Percentiles rank a stretch among this genome's conserved stretches.
These are phyloP conservation scores for Podospora tetraspora DNA, from an alignment of 495 filamentous ascomycete genomes.

Conservation along the genomic window DNA sequence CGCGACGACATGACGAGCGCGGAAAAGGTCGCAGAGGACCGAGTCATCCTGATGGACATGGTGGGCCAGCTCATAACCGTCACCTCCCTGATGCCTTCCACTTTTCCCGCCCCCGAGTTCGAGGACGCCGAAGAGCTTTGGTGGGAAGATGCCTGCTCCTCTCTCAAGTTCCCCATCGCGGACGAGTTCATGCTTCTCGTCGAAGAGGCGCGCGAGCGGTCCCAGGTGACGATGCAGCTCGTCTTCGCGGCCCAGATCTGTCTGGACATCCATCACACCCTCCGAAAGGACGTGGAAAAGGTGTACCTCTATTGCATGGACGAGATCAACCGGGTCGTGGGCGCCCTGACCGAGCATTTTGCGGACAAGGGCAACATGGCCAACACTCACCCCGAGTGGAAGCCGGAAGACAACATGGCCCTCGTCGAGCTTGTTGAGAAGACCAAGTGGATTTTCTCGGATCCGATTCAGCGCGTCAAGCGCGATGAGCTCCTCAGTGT, in stretches of 20 bases:
- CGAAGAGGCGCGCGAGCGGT: constrained; percentile 20
- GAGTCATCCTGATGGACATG: background rate
- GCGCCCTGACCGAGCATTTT: background rate
- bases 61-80: background rate
- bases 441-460: background rate
- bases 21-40: background rate
- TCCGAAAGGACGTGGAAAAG: constrained; percentile 16
- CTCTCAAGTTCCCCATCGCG: constrained; percentile 17
- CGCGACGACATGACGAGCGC: background rate
- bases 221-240: constrained; percentile 25
- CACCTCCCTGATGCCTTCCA: background rate
- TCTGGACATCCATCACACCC: constrained; percentile 35
- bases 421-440: background rate
- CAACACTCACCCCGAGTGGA: background rate
- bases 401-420: background rate
- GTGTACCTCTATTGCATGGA: constrained; percentile 19
- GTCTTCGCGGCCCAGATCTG: constrained; percentile 40
- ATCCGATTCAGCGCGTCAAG: constrained; percentile 2
- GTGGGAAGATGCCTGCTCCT: background rate
- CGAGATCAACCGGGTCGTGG: background rate
- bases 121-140: background rate
- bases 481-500: constrained; percentile 13
- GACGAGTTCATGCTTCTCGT: constrained; percentile 39
- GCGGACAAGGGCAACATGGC: background rate
- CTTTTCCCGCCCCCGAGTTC: background rate